Percentiles rank a stretch among this genome's conserved stretches.
These are phyloP conservation scores for Mrakia frigida DNA, from an alignment of 768 basidiomycete species.

Conservation along the genomic window DNA sequence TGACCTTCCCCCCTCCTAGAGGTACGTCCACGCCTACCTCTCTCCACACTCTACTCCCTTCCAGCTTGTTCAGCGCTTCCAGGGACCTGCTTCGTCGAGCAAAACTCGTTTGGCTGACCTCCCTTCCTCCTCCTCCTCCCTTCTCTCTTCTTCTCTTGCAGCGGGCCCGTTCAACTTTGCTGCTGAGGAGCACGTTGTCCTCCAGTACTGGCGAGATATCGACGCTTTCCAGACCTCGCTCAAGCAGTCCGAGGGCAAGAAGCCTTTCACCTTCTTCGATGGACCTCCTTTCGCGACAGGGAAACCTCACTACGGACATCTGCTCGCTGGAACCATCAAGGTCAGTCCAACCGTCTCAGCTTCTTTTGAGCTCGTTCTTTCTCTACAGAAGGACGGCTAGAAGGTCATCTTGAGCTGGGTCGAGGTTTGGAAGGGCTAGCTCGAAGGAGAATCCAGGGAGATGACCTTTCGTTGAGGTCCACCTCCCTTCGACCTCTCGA, in stretches of 20 bases:
- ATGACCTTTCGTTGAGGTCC: not conserved
- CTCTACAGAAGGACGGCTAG: not conserved
- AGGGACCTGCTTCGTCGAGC: no score
- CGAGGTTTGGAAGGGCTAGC: not conserved
- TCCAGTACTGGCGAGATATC: constrained; percentile 89
- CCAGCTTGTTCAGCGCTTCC: no score
- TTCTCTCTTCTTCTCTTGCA: constrained; percentile 34
- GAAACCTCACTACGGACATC: constrained; percentile 90
- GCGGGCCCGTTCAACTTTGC: constrained; percentile 41
- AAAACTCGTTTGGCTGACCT: constrained; percentile 22
- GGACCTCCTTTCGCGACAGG: constrained; percentile 97
- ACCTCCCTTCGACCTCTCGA: not conserved
- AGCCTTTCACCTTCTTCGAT: constrained; percentile 92
- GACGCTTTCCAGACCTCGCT: constrained; percentile 94
- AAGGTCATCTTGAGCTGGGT: not conserved
- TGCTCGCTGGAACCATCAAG: constrained; percentile 58
- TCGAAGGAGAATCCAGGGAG: not conserved
- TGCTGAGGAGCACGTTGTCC: constrained; percentile 60
- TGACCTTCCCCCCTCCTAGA: constrained; percentile 27
- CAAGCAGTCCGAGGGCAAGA: constrained; percentile 76
- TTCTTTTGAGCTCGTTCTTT: not conserved
- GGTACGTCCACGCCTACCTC: constrained; percentile 4
- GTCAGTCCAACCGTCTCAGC: constrained; percentile 33
- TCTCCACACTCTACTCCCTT: not conserved
- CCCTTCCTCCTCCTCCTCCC: not conserved